A percentile compares a stretch with the other conserved stretches of the same genome.
Evolutionary conservation across 2,329 filamentous ascomycete species (phyloP).

Genomic region (Aspergillus ochraceus): DNA sequence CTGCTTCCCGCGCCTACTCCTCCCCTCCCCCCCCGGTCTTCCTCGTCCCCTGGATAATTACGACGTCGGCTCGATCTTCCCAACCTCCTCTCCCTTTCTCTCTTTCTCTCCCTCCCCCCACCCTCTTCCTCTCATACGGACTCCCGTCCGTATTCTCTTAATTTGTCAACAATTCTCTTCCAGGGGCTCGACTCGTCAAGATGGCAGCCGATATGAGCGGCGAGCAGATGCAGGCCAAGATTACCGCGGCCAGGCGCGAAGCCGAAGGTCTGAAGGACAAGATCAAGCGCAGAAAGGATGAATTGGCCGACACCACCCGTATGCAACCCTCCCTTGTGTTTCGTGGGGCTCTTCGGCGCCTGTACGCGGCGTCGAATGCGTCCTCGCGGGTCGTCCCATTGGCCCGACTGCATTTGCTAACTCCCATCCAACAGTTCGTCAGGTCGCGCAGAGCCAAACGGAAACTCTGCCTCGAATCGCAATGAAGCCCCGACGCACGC

Average conservation of each 20-base stretch:
- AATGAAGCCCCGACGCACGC: slow-evolving; percentile 95
- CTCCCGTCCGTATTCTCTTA: not conserved
- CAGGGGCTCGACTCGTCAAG: slow-evolving; percentile 31
- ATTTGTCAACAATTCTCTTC: slow-evolving; percentile 23
- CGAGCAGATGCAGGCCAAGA: slow-evolving; percentile 82
- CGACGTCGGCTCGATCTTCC: slow-evolving; percentile 36
- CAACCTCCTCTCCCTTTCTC: slow-evolving; percentile 13
- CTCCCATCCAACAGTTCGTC: slow-evolving; percentile 65
- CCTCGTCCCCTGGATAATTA: slow-evolving; percentile 20
- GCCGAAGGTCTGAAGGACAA: slow-evolving; percentile 96
- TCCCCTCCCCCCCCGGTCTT: slow-evolving; percentile 8
- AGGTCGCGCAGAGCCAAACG: slow-evolving; percentile 88
- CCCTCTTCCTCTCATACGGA: not conserved
- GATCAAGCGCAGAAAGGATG: slow-evolving; percentile 99
- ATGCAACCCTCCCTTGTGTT: slow-evolving; percentile 50
- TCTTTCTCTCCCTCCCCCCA: slow-evolving; percentile 4
- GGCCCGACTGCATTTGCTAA: slow-evolving; percentile 24
- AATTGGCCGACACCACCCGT: slow-evolving; percentile 97
- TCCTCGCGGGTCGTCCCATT: slow-evolving; percentile 10
- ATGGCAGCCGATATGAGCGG: slow-evolving; percentile 52
- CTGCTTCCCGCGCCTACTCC: slow-evolving; percentile 10
- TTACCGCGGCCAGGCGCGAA: slow-evolving; percentile 90
- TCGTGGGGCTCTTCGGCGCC: slow-evolving; percentile 3
- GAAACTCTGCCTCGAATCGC: slow-evolving; percentile 88
- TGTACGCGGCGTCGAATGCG: not conserved